Conservation (phyloP, 1,284 basidiomycete genomes). For the Grifola frondosa region DNA sequence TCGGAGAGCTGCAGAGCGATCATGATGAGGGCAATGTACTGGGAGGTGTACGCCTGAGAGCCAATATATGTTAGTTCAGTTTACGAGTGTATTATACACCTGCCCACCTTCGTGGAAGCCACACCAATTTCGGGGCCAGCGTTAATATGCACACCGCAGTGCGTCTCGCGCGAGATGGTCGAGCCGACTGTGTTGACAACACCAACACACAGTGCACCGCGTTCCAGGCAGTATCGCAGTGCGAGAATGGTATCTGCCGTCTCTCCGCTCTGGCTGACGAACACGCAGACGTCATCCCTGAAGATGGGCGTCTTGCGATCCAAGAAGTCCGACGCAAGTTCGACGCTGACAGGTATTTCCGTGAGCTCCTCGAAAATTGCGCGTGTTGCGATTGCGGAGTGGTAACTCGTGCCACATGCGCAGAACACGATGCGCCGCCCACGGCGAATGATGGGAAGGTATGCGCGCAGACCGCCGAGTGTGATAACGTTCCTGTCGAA, state of each 20-base stretch:
- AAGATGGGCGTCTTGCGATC: slow-evolving; percentile 99
- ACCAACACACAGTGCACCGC: slow-evolving; percentile 94
- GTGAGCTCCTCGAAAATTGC: slow-evolving; percentile 99
- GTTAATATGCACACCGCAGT: slow-evolving; percentile 99
- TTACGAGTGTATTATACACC: slow-evolving; percentile 1
- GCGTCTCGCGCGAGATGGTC: slow-evolving; percentile 96
- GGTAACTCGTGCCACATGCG: slow-evolving; percentile 97
- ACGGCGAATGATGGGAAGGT: slow-evolving; percentile 94
- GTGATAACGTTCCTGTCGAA: slow-evolving; percentile 93
- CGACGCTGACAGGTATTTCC: slow-evolving; percentile 97
- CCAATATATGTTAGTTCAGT: slow-evolving; percentile 13
- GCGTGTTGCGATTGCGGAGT: slow-evolving; percentile 96
- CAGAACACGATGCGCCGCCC: slow-evolving; percentile 95
- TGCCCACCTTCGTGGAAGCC: slow-evolving; percentile 91
- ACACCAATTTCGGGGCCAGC: slow-evolving; percentile 99
- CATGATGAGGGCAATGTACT: slow-evolving; percentile 98
- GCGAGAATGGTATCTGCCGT: slow-evolving; percentile 98
- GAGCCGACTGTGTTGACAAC: slow-evolving; percentile 99
- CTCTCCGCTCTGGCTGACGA: slow-evolving; percentile 98
- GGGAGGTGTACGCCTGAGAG: slow-evolving; percentile 91
- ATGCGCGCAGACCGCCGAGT: slow-evolving; percentile 93
- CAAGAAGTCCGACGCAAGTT: slow-evolving; percentile 97
- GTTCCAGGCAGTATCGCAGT: slow-evolving; percentile 94
- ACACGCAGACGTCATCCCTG: slow-evolving; percentile 97
- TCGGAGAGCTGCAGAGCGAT: slow-evolving; percentile 97